phyloP scores from a whole-genome alignment of 2,329 filamentous ascomycete species.

The Onygena corvina region DNA sequence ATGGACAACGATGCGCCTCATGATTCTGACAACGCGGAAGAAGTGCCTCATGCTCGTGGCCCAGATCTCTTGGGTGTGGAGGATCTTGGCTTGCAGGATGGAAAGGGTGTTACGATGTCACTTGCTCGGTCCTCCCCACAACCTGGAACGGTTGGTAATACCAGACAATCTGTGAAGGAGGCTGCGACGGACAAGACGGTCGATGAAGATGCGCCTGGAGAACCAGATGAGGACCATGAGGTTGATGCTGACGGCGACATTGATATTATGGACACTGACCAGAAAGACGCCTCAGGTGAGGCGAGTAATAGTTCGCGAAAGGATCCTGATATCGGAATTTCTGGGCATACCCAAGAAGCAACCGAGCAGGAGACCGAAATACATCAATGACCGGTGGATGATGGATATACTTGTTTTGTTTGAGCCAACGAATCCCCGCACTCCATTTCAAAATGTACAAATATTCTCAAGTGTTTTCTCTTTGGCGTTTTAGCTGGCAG shows the following conservation, averaged over 20 bases:
- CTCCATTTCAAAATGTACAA: too few relatives aligned
- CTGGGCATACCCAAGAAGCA: neutral
- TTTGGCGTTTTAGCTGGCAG: neutral
- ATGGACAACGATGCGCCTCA: constrained; percentile 15
- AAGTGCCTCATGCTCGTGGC: constrained; percentile 64
- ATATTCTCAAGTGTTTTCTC: neutral
- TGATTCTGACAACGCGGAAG: constrained; percentile 42
- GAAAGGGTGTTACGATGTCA: constrained; percentile 35
- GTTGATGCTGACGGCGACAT: constrained; percentile 29
- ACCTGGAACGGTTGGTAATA: constrained; percentile 14
- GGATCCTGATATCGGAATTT: neutral
- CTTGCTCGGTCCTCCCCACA: constrained; percentile 18
- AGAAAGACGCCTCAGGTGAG: neutral
- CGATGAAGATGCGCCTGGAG: constrained; percentile 14
- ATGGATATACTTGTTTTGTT: neutral
- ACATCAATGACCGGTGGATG: neutral
- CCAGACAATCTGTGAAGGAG: constrained; percentile 10
- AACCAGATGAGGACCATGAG: constrained; percentile 12
- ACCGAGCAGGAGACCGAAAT: neutral
- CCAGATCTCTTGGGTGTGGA: constrained; percentile 74
- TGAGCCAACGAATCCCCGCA: neutral
- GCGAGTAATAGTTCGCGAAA: neutral
- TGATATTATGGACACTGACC: constrained; percentile 24
- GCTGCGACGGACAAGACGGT: constrained; percentile 9
- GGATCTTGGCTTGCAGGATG: constrained; percentile 66